Percentiles rank a stretch among this genome's conserved stretches.
Conservation (phyloP, 176 grass and related monocot genomes). For the Cenchrus americanus region DNA sequence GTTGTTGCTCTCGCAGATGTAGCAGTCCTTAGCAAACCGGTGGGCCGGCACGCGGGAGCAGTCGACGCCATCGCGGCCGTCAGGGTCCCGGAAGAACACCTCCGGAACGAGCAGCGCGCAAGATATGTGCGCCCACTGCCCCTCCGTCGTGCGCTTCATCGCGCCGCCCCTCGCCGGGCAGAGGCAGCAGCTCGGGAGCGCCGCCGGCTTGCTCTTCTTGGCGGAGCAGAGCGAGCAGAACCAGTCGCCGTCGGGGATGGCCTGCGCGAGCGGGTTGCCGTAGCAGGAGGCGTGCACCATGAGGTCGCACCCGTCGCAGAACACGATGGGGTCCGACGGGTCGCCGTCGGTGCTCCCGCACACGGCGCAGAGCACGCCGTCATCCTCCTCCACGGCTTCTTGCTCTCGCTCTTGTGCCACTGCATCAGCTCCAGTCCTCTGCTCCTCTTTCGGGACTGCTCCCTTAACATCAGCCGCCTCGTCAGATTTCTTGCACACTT, state of each 20-base stretch:
- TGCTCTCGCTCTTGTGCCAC: neutral
- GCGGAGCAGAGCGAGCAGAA: constrained; percentile 69
- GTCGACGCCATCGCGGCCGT: constrained; percentile 78
- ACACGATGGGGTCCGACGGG: constrained; percentile 86
- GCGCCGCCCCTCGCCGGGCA: constrained; percentile 73
- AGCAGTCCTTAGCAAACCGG: constrained; percentile 64
- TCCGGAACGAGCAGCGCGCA: constrained; percentile 89
- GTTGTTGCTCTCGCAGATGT: constrained; percentile 57
- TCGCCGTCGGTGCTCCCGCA: constrained; percentile 91
- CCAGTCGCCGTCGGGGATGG: constrained; percentile 90
- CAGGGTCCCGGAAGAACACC: constrained; percentile 85
- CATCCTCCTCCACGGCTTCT: constrained; percentile 51
- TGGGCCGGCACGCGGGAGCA: constrained; percentile 65
- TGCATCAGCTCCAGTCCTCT: constrained; percentile 1
- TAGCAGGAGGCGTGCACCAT: constrained; percentile 94
- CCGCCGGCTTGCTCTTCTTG: constrained; percentile 36
- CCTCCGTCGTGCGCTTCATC: constrained; percentile 71
- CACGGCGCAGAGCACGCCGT: constrained; percentile 75
- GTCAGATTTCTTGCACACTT: neutral
- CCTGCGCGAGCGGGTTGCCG: constrained; percentile 66
- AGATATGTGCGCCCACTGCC: constrained; percentile 76
- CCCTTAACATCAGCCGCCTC: neutral
- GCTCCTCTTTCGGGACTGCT: neutral
- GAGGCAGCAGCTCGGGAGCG: constrained; percentile 51
- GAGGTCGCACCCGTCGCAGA: constrained; percentile 93